phyloP scores from a whole-genome alignment of 176 grass and related monocot genomes.

The Triticum urartu region DNA sequence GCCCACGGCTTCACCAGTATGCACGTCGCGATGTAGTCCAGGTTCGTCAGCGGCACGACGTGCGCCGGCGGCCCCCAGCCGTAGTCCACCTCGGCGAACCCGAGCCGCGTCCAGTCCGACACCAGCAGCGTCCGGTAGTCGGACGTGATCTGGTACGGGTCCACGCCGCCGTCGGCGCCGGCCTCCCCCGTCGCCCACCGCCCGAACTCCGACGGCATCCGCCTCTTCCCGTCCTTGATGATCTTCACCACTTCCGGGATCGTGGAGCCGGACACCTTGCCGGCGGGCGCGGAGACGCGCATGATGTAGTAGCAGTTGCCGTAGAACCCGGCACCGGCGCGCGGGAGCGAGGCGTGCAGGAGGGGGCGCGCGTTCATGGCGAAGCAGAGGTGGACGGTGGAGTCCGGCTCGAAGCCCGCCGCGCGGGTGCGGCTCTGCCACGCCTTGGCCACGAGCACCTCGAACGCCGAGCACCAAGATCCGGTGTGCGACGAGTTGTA shows the following conservation, averaged over 20 bases:
- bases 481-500: not conserved
- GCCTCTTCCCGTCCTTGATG: constrained; percentile 78
- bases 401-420: constrained; percentile 38
- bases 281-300: constrained; percentile 52
- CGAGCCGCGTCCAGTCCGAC: constrained; percentile 87
- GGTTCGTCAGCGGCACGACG: constrained; percentile 79
- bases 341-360: constrained; percentile 42
- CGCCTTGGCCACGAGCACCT: constrained; percentile 81
- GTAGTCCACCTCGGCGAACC: constrained; percentile 89
- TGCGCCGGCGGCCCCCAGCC: constrained; percentile 82
- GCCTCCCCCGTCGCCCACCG: constrained; percentile 61
- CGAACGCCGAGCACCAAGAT: constrained; percentile 71
- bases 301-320: constrained; percentile 95
- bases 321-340: constrained; percentile 60
- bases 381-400: constrained; percentile 67
- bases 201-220: constrained; percentile 59
- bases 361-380: constrained; percentile 76
- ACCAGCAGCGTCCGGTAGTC: constrained; percentile 76
- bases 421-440: constrained; percentile 74
- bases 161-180: constrained; percentile 21
- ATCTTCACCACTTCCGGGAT: constrained; percentile 58
- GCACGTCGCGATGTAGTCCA: constrained; percentile 90
- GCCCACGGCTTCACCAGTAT: constrained; percentile 74
- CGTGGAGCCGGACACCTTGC: constrained; percentile 30
- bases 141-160: constrained; percentile 90